A percentile compares a stretch with the other conserved stretches of the same genome.
phyloP scores from a whole-genome alignment of 495 filamentous ascomycete genomes.

The Xylaria palmicola region DNA sequence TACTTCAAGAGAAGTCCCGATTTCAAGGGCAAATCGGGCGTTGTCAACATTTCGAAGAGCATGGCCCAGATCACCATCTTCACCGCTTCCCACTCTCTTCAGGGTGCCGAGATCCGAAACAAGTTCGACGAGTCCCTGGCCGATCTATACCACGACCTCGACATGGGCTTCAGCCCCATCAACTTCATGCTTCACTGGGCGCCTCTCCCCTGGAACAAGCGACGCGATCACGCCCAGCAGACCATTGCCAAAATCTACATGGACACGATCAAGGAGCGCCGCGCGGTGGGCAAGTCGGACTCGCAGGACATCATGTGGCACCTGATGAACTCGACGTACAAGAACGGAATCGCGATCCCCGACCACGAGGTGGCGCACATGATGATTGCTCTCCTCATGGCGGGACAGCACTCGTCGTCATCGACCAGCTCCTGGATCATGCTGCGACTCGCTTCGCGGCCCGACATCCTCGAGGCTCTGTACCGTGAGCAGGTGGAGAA shows the following conservation, averaged over 20 bases:
- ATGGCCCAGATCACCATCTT: slow-evolving; percentile 87
- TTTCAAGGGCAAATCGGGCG: slow-evolving; percentile 67
- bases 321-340: slow-evolving; percentile 76
- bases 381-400: slow-evolving; percentile 91
- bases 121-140: slow-evolving; percentile 74
- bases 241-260: slow-evolving; percentile 77
- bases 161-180: slow-evolving; percentile 78
- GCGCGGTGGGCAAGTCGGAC: slow-evolving; percentile 47
- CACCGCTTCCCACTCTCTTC: slow-evolving; percentile 76
- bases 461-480: slow-evolving; percentile 70
- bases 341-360: slow-evolving; percentile 65
- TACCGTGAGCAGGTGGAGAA: slow-evolving; percentile 69
- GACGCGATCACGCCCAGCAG: slow-evolving; percentile 70
- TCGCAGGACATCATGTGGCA: slow-evolving; percentile 79
- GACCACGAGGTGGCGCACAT: slow-evolving; percentile 85
- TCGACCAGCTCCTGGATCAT: slow-evolving; percentile 80
- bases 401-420: slow-evolving; percentile 84
- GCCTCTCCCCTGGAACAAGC: slow-evolving; percentile 80
- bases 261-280: slow-evolving; percentile 69
- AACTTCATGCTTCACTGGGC: slow-evolving; percentile 88
- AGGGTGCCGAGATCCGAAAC: slow-evolving; percentile 76
- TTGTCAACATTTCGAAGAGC: slow-evolving; percentile 60
- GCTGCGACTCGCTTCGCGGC: slow-evolving; percentile 70
- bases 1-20: slow-evolving; percentile 63
- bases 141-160: slow-evolving; percentile 75